Evolutionary conservation across 139 green algal species (phyloP).

Genomic region (Chlorella ohadii): DNA sequence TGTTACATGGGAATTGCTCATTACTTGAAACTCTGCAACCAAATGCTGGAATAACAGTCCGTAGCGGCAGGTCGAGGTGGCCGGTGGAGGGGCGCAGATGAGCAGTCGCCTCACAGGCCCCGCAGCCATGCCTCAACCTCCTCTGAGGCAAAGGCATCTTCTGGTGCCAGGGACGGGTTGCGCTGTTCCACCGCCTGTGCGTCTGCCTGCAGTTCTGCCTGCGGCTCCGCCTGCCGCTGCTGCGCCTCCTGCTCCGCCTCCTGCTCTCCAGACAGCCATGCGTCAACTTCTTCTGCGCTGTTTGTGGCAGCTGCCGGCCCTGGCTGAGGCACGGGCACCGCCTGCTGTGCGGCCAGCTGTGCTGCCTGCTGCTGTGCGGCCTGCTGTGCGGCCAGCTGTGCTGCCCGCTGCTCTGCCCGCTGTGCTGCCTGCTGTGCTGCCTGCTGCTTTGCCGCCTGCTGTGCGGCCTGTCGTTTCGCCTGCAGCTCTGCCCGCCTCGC

Average conservation of each 20-base stretch:
- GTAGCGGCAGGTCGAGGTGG: too few species aligned
- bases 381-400: too few species aligned
- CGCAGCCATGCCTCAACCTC: neutral
- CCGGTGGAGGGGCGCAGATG: too few species aligned
- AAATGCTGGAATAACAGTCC: too few species aligned
- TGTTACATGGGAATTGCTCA: too few species aligned
- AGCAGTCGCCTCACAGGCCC: neutral
- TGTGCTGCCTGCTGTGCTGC: too few species aligned
- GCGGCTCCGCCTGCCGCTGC: neutral
- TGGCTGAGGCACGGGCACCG: neutral
- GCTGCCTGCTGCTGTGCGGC: too few species aligned
- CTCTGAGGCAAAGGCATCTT: too few species aligned
- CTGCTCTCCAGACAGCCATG: neutral
- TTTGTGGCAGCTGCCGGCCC: neutral
- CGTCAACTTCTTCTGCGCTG: neutral
- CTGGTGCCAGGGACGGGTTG: neutral
- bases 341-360: too few species aligned
- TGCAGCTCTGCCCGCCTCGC: neutral
- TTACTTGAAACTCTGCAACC: too few species aligned
- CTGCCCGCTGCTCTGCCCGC: too few species aligned
- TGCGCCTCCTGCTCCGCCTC: neutral
- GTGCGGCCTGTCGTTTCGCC: neutral
- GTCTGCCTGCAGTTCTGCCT: neutral
- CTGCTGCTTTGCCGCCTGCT: neutral
- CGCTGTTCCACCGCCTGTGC: neutral